Evolutionary conservation across 129 eudicot genomes (phyloP), one percentile per base, ranked within the genome.

Genomic region (Silybum marianum): DNA sequence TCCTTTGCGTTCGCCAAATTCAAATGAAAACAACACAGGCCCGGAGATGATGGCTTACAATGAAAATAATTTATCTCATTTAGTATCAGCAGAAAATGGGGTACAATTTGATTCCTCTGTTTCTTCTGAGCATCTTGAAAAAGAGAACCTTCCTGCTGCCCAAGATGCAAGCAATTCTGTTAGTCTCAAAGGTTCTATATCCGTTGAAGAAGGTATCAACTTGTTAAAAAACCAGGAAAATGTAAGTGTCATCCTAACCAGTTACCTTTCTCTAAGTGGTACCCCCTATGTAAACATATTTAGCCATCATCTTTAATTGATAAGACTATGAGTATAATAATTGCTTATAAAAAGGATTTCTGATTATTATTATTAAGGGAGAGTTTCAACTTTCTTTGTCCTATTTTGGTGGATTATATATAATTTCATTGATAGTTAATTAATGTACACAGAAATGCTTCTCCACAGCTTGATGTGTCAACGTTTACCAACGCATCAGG

Each of bases 401-500:
- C 9, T 38, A 67, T 63, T 23, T 68, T 79, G 84, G 84, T 76
- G 65, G 39, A 21, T 82, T 69, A 0, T 7, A 62, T 81, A 9
- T 73, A 22, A 63, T 26, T 76, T 39, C 19, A 51, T 74, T 51
- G 42, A 51, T 60, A 14, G 81, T 60, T 48, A 83, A 65, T 77
- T 72, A 58, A 80, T 81, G 71, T 81, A 51, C 71, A 75, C 63
- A 42, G 21, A 68, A 72, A 77, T 23, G 63, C 60, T 87, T 88
- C 79, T 86, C 81, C 62, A 69, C 94, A 91, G 97, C 81, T 71
- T 85, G 87, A 87, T 75, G 77, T 83, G 80, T 69, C 85, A 62
- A 73, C 65, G 40, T 62, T 72, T 82, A 66, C 51, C 40, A 72
- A 19, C 72, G 75, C 79, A 25, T 80, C 80, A 71, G 88, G 75